Evolutionary conservation across 257 asterid genomes (phyloP).

Genomic region (Gardenia jasminoides): DNA sequence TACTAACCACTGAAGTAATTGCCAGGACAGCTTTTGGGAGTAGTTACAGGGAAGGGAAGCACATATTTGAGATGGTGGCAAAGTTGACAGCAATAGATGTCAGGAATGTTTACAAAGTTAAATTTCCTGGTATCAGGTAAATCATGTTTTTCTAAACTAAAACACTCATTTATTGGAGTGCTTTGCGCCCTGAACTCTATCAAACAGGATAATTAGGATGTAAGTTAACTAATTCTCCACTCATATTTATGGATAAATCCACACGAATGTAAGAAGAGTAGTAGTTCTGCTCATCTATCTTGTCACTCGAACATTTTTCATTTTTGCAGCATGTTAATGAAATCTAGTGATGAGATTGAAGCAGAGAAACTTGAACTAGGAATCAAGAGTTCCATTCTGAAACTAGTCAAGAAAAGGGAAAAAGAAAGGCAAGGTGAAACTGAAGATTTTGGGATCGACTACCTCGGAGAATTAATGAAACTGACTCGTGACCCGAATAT

Average conservation of each 20-base stretch:
- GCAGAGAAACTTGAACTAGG: constrained; percentile 48
- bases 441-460: constrained; percentile 26
- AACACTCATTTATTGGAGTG: background rate
- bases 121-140: constrained; percentile 47
- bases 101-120: constrained; percentile 37
- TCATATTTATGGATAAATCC: background rate
- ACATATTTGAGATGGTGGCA: constrained; percentile 52
- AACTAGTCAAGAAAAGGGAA: constrained; percentile 44
- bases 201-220: background rate
- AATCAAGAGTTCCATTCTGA: constrained; percentile 47
- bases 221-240: background rate
- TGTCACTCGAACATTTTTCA: constrained; percentile 22
- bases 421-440: constrained; percentile 9
- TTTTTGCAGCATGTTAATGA: constrained; percentile 35
- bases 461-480: constrained; percentile 55
- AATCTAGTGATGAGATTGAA: constrained; percentile 50
- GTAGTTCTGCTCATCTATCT: background rate
- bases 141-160: background rate
- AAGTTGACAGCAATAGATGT: constrained; percentile 38
- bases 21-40: constrained; percentile 73
- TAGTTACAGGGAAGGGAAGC: constrained; percentile 56
- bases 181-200: background rate
- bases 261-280: too few relatives aligned
- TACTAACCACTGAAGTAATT: constrained; percentile 54
- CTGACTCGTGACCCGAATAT: constrained; percentile 17